Evolutionary conservation across 768 basidiomycete genomes (phyloP).

Genomic region (Kwoniella sp.): DNA sequence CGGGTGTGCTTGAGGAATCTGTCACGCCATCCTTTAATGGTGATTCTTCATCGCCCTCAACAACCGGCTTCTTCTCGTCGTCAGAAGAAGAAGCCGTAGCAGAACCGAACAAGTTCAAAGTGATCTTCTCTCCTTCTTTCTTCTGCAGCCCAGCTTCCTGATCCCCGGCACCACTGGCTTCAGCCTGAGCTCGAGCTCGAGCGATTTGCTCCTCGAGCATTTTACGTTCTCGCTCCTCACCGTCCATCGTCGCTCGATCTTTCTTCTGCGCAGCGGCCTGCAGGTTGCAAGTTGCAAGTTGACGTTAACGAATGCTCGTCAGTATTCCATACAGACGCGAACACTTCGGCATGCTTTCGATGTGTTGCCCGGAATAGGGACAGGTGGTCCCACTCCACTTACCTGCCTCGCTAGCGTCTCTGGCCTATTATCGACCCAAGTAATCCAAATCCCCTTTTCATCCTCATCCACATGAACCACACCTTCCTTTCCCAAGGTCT

Average conservation of each 20-base stretch:
- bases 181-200: slow-evolving; percentile 63
- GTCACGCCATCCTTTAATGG: too few species aligned
- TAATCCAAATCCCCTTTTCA: slow-evolving; percentile 96
- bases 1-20: not conserved
- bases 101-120: slow-evolving; percentile 34
- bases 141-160: slow-evolving; percentile 40
- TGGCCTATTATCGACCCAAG: slow-evolving; percentile 96
- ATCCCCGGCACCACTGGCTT: slow-evolving; percentile 19
- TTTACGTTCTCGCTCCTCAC: slow-evolving; percentile 89
- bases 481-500: slow-evolving; percentile 81
- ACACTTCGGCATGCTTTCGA: too few species aligned
- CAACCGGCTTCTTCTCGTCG: slow-evolving; percentile 5
- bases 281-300: too few species aligned
- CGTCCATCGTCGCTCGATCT: slow-evolving; percentile 84
- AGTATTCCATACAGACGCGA: too few species aligned
- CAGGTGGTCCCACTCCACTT: too few species aligned
- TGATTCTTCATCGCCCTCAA: not conserved
- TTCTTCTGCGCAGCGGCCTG: slow-evolving; percentile 66
- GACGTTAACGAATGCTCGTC: too few species aligned
- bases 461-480: slow-evolving; percentile 94
- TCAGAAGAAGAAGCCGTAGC: not conserved
- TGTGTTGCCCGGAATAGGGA: too few species aligned
- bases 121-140: slow-evolving; percentile 49
- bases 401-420: slow-evolving; percentile 89
- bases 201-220: slow-evolving; percentile 93